phyloP scores from a whole-genome alignment of 441 rosid genomes.

The Gossypium lobatum region DNA sequence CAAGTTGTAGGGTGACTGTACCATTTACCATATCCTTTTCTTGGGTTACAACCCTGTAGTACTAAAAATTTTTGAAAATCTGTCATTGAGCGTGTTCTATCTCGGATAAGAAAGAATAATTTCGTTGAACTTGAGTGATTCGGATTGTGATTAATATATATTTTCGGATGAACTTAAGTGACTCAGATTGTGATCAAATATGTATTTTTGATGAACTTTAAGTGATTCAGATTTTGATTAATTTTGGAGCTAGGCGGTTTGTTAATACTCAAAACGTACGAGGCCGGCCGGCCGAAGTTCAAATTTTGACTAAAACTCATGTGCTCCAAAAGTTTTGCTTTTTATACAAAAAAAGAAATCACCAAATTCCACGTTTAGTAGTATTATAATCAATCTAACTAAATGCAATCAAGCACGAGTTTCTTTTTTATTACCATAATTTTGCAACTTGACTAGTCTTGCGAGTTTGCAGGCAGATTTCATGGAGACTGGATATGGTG shows the following conservation, averaged over 20 bases:
- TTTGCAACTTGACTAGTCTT: not conserved
- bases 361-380: too few relatives aligned
- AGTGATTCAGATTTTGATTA: too few relatives aligned
- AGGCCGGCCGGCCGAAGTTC: not conserved
- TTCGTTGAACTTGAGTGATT: not conserved
- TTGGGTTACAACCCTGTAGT: conserved; percentile 11
- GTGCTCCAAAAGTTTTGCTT: not conserved
- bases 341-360: too few relatives aligned
- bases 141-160: not conserved
- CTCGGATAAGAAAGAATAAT: conserved; percentile 14
- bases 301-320: not conserved
- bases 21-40: not conserved
- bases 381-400: too few relatives aligned
- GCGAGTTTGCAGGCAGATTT: not conserved
- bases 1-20: conserved; percentile 38
- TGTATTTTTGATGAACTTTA: not conserved
- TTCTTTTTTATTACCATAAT: not conserved
- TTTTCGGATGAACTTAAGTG: not conserved
- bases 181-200: not conserved
- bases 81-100: not conserved
- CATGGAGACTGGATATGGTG: not conserved
- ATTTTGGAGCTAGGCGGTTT: not conserved
- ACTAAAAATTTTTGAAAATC: conserved; percentile 30
- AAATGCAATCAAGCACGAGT: not conserved
- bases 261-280: not conserved